Percentiles rank a stretch among this genome's conserved stretches.
Evolutionary conservation across 2,329 filamentous ascomycete genomes (phyloP).

Genomic region (Acrocalymma vagum): DNA sequence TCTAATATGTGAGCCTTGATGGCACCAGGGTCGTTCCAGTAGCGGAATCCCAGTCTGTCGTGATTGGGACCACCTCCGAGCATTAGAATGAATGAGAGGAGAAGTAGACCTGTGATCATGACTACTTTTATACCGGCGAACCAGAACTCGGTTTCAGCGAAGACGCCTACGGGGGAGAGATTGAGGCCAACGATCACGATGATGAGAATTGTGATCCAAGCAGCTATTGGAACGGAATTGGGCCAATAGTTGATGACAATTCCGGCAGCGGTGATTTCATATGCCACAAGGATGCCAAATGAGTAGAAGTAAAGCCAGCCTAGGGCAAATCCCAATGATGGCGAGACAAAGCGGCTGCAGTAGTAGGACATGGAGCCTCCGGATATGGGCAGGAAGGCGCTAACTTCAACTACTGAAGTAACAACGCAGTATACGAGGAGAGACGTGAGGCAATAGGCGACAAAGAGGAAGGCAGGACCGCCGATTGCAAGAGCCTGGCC

Average conservation of each 20-base stretch:
- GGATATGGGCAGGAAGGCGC: conserved; percentile 64
- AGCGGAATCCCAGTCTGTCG: conserved; percentile 68
- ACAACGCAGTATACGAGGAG: conserved; percentile 58
- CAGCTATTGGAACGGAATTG: conserved; percentile 52
- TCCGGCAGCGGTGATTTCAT: conserved; percentile 66
- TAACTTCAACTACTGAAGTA: conserved; percentile 54
- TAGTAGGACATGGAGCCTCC: conserved; percentile 42
- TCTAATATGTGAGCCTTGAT: conserved; percentile 70
- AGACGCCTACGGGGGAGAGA: conserved; percentile 17
- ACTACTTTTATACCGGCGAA: conserved; percentile 50
- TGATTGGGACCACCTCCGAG: conserved; percentile 60
- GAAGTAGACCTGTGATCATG: conserved; percentile 39
- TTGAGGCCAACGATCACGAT: conserved; percentile 37
- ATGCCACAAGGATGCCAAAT: conserved; percentile 65
- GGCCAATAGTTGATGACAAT: conserved; percentile 69
- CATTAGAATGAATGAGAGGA: conserved; percentile 6
- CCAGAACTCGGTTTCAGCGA: conserved; percentile 55
- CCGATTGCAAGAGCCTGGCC: conserved; percentile 47
- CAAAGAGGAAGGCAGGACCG: conserved; percentile 56
- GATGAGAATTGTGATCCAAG: conserved; percentile 69
- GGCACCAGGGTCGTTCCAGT: conserved; percentile 71
- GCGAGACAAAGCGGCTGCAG: conserved; percentile 4
- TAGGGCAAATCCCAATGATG: conserved; percentile 9
- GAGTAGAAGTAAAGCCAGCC: conserved; percentile 64
- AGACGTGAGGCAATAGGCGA: conserved; percentile 52